A percentile compares a stretch with the other conserved stretches of the same genome.
Conservation (phyloP, 371 early-diverging fungal species). For the Syncephalastrum sp. region DNA sequence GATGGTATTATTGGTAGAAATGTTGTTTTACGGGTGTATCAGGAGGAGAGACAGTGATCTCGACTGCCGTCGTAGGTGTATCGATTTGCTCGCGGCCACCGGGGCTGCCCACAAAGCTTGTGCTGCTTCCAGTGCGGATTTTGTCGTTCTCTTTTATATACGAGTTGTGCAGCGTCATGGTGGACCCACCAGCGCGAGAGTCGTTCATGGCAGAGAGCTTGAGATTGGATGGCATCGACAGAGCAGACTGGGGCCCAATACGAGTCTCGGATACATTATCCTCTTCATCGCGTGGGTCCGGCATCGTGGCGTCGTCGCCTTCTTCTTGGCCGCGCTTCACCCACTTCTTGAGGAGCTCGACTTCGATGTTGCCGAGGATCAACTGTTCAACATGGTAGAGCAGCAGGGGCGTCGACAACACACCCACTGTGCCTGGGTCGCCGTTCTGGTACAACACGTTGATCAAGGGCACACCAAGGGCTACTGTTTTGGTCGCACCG, state of each 20-base stretch:
- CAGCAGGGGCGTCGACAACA: constrained; percentile 60
- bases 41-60: constrained; percentile 9
- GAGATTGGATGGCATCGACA: no score
- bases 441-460: constrained; percentile 55
- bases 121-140: no score
- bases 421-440: constrained; percentile 48
- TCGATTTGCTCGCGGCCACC: background rate
- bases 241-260: background rate
- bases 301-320: constrained; percentile 8
- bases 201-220: no score
- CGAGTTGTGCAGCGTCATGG: no score
- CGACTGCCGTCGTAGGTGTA: constrained; percentile 8
- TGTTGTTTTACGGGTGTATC: constrained; percentile 8
- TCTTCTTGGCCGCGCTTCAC: constrained; percentile 41
- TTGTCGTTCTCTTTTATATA: no score
- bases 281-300: constrained; percentile 19
- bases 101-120: no score
- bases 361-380: constrained; percentile 62
- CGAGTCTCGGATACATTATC: constrained; percentile 3
- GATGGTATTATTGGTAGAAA: background rate
- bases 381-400: constrained; percentile 71
- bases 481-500: constrained; percentile 71
- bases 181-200: no score
- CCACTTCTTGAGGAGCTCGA: constrained; percentile 55
- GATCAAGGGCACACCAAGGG: constrained; percentile 72